Evolutionary conservation across 148 eudicot species (phyloP), one percentile per base, ranked within the genome.

Genomic region (Rhododendron vialii): DNA sequence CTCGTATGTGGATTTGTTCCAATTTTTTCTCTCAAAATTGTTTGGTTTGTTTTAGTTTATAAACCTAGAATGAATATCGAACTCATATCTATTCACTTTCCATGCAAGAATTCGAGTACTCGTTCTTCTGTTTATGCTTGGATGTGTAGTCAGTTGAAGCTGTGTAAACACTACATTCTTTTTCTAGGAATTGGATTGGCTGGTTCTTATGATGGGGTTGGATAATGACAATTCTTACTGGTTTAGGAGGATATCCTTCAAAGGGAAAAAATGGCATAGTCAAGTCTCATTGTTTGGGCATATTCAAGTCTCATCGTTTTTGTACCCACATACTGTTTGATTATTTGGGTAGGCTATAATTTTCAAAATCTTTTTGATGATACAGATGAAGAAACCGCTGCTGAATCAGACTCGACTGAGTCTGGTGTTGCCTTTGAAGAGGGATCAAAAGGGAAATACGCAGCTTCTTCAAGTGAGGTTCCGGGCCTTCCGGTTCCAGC

Each of bases 281-380:
- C 67, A 61, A 61, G 91, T 87, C 4, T 83, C 87, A 10, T 88
- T 87, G 79, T 86, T 51, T 38, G 17, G 89, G 71, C 82, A 85
- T n/a, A 78, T 90, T 38, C 86, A 88, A 90, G 83, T 85, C 45
- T 41, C 45, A 5, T 41, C 43, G 43, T 41, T 41, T 3, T 41
- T 41, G 43, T 41, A 86, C 30, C 86, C 83, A 22, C 89, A 83
- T 26, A 86, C 73, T 59, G 88, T 86, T 45, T 86, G 88, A 51
- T 53, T 53, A 65, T 53, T 86, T 86, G 87, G 85, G 5, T 90
- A 87, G 91, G 89, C 1, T 57, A 81, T 78, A 67, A 67, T n/a
- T 67, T 67, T 35, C 15, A 1, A 2, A 26, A 11, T 11, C 28
- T 26, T 33, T 73, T 33, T 26, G 75, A 30, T 73, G 77, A 30